These are phyloP conservation scores for Cynanchum wilfordii DNA, from an alignment of 257 asterid genomes.

Conservation along the genomic window DNA sequence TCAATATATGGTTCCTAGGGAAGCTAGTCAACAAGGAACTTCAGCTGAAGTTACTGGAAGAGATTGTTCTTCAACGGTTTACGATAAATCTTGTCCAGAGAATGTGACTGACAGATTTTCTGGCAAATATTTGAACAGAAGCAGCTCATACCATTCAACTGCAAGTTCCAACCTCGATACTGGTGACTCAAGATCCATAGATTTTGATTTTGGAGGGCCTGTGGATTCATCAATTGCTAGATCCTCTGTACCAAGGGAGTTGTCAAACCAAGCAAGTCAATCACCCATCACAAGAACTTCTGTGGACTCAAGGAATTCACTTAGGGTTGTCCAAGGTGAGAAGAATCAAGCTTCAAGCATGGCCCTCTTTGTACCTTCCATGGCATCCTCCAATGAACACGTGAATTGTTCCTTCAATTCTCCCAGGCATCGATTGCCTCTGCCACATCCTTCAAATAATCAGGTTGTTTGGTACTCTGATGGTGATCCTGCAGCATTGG, in stretches of 20 bases:
- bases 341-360: constrained; percentile 42
- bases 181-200: constrained; percentile 44
- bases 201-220: constrained; percentile 39
- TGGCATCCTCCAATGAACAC: constrained; percentile 44
- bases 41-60: constrained; percentile 42
- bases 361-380: constrained; percentile 35
- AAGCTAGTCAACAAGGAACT: constrained; percentile 45
- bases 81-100: constrained; percentile 16
- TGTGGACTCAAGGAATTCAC: constrained; percentile 54
- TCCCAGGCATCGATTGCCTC: constrained; percentile 43
- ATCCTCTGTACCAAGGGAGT: constrained; percentile 50
- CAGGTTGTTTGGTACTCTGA: constrained; percentile 52
- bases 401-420: constrained; percentile 54
- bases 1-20: constrained; percentile 35
- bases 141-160: constrained; percentile 28
- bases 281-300: constrained; percentile 71
- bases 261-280: constrained; percentile 45
- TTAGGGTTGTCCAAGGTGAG: constrained; percentile 49
- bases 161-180: constrained; percentile 29
- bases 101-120: constrained; percentile 23
- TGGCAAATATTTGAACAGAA: constrained; percentile 30
- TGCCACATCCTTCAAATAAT: constrained; percentile 43
- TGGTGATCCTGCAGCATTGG: constrained; percentile 82
- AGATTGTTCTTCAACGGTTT: constrained; percentile 22
- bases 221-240: constrained; percentile 45